Evolutionary conservation across 768 basidiomycete genomes (phyloP), one percentile per base, ranked within the genome.

Genomic region (Termitomyces sp.): DNA sequence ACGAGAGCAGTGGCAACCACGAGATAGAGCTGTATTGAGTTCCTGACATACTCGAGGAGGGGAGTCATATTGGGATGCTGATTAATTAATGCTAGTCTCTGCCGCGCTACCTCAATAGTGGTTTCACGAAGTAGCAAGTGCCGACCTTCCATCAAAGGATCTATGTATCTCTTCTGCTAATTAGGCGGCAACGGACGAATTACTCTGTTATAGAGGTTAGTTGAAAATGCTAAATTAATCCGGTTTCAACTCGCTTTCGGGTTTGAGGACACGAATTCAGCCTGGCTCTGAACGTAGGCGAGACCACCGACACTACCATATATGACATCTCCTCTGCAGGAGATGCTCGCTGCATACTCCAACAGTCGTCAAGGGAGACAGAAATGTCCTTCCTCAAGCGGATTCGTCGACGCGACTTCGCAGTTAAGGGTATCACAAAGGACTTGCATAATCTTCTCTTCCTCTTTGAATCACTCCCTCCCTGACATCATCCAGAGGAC

Each of bases 291-390:
- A 53, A 87, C 80, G 68, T 92, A 92, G 5, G 90, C 90, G 27
- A 85, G 70, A 1, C 91, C 90, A 56, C 90, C 88, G 0, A 84
- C 77, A 46, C 91, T 89, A 0, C 91, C 90, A 66, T 91, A 92
- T 0, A 92, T 89, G n/a, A 90, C 67, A 66, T 91, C 87, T 77
- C 79, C 70, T 89, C 86, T 2, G 81, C 88, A 24, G 80, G 77
- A n/a, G 69, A 68, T 13, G 81, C 83, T 5, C 76, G 73, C 49
- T 73, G 74, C 14, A 73, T 67, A 22, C 73, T 78, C 81, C 83
- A 89, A 60, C 84, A 85, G 6, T 68, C 72, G 3, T 67, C 53
- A 26, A 65, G 55, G 27, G 62, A 43, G 40, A 55, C 56, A 26
- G 59, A 26, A 24, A 27, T 14, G 34, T 55, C 56, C 26, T 27